Conservation (phyloP, 257 asterid species). For the Primulina huaijiensis region DNA sequence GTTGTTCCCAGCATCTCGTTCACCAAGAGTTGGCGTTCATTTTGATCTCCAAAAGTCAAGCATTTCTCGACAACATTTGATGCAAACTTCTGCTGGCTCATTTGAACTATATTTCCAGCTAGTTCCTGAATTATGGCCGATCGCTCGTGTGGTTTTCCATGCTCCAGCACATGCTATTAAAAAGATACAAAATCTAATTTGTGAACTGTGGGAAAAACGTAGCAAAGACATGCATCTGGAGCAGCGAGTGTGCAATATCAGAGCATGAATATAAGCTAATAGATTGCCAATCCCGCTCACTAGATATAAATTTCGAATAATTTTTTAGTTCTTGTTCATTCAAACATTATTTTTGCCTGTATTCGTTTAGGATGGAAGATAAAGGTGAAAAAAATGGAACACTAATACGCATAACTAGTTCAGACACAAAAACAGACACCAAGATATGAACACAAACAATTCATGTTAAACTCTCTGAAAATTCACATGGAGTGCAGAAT, state of each 20-base stretch:
- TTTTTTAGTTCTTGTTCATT: not conserved
- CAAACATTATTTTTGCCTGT: not conserved
- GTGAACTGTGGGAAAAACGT: not conserved
- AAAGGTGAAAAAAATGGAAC: not conserved
- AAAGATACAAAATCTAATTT: conserved; percentile 20
- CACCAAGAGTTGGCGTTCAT: conserved; percentile 65
- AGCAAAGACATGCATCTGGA: not conserved
- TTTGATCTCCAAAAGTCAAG: conserved; percentile 63
- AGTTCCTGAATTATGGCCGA: conserved; percentile 55
- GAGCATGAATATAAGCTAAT: not conserved
- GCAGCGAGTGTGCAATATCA: not conserved
- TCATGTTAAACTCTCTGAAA: not conserved
- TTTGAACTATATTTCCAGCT: conserved; percentile 66
- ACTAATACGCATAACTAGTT: not conserved
- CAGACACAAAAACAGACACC: not conserved
- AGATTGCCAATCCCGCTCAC: not conserved
- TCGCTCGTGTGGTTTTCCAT: conserved; percentile 74
- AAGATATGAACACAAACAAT: not conserved
- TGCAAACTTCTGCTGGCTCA: conserved; percentile 89
- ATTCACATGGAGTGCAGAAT: not conserved
- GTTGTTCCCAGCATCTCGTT: conserved; percentile 76
- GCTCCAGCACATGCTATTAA: conserved; percentile 71
- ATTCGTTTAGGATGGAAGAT: not conserved
- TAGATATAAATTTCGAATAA: not conserved
- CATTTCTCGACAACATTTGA: conserved; percentile 90